These are phyloP conservation scores for Malassezia sp. DNA, from an alignment of 1,284 basidiomycete genomes.

Conservation along the genomic window DNA sequence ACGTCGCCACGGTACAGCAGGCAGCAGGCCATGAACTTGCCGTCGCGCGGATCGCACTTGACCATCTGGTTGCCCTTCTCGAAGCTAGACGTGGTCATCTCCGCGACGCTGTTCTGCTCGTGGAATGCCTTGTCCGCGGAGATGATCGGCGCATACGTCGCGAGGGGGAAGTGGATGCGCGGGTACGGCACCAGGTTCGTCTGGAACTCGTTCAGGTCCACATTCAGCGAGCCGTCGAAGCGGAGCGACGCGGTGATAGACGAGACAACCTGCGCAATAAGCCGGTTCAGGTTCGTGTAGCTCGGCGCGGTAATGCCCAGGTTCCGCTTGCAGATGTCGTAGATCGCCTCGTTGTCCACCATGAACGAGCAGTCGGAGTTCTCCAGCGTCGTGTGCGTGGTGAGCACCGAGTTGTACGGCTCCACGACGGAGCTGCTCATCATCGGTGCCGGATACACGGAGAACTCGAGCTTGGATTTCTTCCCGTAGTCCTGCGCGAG, in stretches of 20 bases:
- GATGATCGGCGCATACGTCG: conserved; percentile 87
- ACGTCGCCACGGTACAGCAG: conserved; percentile 72
- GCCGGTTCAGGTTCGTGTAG: conserved; percentile 86
- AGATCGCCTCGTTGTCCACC: conserved; percentile 56
- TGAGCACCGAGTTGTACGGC: conserved; percentile 97
- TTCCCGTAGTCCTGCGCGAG: conserved; percentile 97
- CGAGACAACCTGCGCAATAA: conserved; percentile 89
- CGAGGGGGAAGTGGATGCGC: conserved; percentile 95
- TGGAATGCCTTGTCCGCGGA: conserved; percentile 70
- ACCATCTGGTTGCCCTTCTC: conserved; percentile 96
- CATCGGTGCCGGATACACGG: conserved; percentile 66
- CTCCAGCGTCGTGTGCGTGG: conserved; percentile 97
- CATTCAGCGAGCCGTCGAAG: conserved; percentile 94
- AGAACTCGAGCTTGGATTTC: conserved; percentile 98
- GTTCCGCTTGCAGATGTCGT: conserved; percentile 97
- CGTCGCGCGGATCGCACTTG: conserved; percentile 48
- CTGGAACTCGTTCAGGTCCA: conserved; percentile 97
- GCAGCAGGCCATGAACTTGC: conserved; percentile 71
- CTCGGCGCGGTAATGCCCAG: conserved; percentile 75
- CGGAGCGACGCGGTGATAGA: conserved; percentile 93
- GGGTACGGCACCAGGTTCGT: conserved; percentile 75
- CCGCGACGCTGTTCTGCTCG: conserved; percentile 92
- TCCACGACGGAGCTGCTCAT: conserved; percentile 94
- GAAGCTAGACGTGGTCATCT: conserved; percentile 98
- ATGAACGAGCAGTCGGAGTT: conserved; percentile 84